Conservation (phyloP, 2,329 filamentous ascomycete genomes). For the Sporothrix variecibatus region DNA sequence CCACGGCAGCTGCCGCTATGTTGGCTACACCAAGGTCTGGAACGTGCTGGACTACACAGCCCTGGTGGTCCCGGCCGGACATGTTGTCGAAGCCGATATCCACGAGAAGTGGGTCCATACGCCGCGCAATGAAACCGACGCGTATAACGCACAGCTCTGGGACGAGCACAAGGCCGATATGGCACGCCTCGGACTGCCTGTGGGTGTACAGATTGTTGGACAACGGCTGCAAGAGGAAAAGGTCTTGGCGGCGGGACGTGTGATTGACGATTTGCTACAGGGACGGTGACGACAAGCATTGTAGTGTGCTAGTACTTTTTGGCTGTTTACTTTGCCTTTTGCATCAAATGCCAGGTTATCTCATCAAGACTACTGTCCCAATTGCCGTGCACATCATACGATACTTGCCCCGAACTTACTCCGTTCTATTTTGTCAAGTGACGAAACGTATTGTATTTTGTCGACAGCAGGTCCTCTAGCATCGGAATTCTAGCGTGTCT, state of each 20-base stretch:
- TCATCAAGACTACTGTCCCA: no score
- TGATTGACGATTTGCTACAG: conserved; percentile 37
- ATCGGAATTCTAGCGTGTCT: neutral
- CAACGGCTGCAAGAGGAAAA: conserved; percentile 57
- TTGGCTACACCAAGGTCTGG: conserved; percentile 64
- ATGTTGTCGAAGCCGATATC: conserved; percentile 37
- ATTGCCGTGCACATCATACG: no score
- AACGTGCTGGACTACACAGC: conserved; percentile 65
- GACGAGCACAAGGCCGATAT: conserved; percentile 44
- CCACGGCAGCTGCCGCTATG: conserved; percentile 45
- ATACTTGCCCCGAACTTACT: no score
- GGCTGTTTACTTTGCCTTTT: no score
- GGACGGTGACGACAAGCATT: neutral
- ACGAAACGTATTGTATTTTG: neutral
- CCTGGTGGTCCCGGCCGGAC: conserved; percentile 56
- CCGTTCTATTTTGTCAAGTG: no score
- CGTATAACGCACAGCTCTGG: conserved; percentile 54
- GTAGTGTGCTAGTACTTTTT: neutral
- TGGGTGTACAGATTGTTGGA: conserved; percentile 56
- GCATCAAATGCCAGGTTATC: no score
- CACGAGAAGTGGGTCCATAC: conserved; percentile 43
- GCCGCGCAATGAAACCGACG: conserved; percentile 53
- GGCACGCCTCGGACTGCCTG: conserved; percentile 44
- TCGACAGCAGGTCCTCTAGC: neutral
- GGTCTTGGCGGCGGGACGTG: conserved; percentile 47